A percentile compares a stretch with the other conserved stretches of the same genome.
These are phyloP conservation scores for Aureobasidium vineae DNA, from an alignment of 2,329 filamentous ascomycete species.

Conservation along the genomic window DNA sequence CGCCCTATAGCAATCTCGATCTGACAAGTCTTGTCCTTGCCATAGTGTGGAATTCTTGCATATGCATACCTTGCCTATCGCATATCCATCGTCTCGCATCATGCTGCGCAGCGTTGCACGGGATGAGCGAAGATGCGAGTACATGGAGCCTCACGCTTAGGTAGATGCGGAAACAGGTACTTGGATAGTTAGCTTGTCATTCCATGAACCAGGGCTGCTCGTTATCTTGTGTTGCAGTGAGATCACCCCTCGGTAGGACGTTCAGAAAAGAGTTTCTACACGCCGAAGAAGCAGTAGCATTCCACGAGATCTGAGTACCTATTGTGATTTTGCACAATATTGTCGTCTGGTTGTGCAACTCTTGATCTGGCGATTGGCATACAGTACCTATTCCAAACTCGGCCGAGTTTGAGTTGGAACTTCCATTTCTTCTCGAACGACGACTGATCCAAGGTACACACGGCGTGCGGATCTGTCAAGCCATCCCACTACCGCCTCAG, in stretches of 20 bases:
- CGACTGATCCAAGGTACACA: conserved; percentile 14
- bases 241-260: not conserved
- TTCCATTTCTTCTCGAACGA: conserved; percentile 23
- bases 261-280: conserved; percentile 20
- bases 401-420: conserved; percentile 8
- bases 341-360: not conserved
- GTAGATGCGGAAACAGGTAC: not conserved
- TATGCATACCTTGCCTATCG: not conserved
- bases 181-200: conserved; percentile 11
- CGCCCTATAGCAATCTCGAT: conserved; percentile 5
- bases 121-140: not conserved
- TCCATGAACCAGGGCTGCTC: not conserved
- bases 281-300: not conserved
- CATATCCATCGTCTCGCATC: not conserved
- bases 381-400: conserved; percentile 9
- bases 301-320: not conserved
- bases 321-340: conserved; percentile 7
- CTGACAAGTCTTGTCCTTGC: not conserved
- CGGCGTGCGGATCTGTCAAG: conserved; percentile 21
- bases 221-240: conserved; percentile 6
- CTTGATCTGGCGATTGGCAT: not conserved
- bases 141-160: conserved; percentile 1
- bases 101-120: conserved; percentile 11
- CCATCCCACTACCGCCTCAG: not conserved
- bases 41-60: conserved; percentile 1